A percentile compares a stretch with the other conserved stretches of the same genome.
phyloP scores from a whole-genome alignment of 106 monocot species.

The Triglochin maritima region DNA sequence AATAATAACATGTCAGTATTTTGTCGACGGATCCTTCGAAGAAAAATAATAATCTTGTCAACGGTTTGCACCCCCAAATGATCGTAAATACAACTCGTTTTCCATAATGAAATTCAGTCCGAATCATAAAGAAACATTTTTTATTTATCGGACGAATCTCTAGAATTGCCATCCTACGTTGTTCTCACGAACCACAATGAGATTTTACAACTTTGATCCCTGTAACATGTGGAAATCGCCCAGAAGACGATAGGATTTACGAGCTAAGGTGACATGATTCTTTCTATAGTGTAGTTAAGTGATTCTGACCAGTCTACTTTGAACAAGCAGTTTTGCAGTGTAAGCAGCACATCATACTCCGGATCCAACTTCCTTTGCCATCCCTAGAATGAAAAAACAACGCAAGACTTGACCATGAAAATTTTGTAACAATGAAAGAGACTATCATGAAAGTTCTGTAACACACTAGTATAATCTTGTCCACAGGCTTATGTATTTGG shows the following conservation, averaged over 20 bases:
- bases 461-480: not conserved
- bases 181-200: too few species aligned
- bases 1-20: too few species aligned
- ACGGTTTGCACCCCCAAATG: too few species aligned
- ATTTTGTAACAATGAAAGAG: not conserved
- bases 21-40: too few species aligned
- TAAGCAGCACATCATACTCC: conserved; percentile 87
- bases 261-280: conserved; percentile 63
- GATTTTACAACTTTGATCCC: too few species aligned
- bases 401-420: not conserved
- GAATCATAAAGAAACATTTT: too few species aligned
- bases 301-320: conserved; percentile 84
- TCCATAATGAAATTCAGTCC: too few species aligned
- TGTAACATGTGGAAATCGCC: not conserved
- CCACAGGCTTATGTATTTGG: too few species aligned
- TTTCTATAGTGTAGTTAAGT: conserved; percentile 81
- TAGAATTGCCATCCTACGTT: too few species aligned
- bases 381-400: conserved; percentile 32
- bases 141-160: too few species aligned
- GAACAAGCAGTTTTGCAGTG: conserved; percentile 64
- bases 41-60: too few species aligned
- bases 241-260: not conserved
- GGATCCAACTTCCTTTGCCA: conserved; percentile 99
- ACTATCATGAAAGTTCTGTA: not conserved
- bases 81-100: too few species aligned